Evolutionary conservation across 2,329 filamentous ascomycete species (phyloP), one percentile per base, ranked within the genome.

Genomic region (Beauveria bassiana): DNA sequence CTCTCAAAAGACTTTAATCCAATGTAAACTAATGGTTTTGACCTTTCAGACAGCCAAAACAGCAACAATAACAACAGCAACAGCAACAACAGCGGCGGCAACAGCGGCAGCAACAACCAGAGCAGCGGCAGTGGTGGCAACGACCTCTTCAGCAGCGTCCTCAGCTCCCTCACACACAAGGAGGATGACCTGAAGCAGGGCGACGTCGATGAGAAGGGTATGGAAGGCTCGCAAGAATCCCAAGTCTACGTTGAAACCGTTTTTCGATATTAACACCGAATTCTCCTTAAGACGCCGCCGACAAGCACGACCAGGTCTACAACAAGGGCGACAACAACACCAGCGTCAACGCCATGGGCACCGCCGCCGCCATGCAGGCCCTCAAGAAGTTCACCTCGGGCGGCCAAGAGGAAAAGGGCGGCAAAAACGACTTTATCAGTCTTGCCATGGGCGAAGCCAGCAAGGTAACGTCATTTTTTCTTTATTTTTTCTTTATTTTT

Each of bases 361-460:
- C 80, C 68, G 87, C 93, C 58, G 90, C 90, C 63, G 91, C 90
- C 20, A 86, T 93, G 83, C 87, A 93, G 73, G 90, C 90, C 0
- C 73, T 93, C 66, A 92, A 93, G 79, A 84, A 88, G 79, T 96
- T 96, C 75, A 85, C 81, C 43, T 79, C 82, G 53, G 81, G 85
- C 24, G 73, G 76, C 62, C 75, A 77, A 65, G 65, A 76, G 65
- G 67, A 76, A 75, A 78, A 81, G 75, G 78, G 81, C 69, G 84
- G 85, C 67, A 87, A 96, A 80, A 91, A 88, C 72, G 84, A 88
- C 64, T 91, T 96, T 70, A 83, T 96, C 65, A 90, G 88, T 5
- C 79, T 96, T 72, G 93, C 93, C 49, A 93, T 97, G 90, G 86
- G 83, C 9, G 89, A 97, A 78, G 93, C 91, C 40, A 87, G 87